Evolutionary conservation across 352 stramenopile species (phyloP).

Genomic region (Aphanomyces euteiches): DNA sequence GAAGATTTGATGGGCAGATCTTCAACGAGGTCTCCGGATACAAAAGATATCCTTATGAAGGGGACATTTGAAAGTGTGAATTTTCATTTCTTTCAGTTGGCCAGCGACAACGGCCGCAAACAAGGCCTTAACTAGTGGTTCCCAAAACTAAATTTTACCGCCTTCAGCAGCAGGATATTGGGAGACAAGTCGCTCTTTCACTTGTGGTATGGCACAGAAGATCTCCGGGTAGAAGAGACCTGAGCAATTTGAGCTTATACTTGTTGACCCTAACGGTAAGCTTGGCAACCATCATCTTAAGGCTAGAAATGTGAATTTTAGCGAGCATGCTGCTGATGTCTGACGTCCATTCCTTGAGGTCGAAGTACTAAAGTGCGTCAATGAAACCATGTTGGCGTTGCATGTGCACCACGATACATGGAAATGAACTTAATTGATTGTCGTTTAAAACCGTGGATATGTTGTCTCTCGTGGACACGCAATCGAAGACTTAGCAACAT

Average conservation of each 20-base stretch:
- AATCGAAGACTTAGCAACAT: constrained; percentile 1
- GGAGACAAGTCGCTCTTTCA: neutral
- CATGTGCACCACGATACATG: no score
- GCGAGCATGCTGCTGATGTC: neutral
- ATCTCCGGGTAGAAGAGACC: neutral
- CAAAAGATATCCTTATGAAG: neutral
- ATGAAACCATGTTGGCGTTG: no score
- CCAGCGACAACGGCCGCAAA: no score
- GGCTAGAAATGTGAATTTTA: neutral
- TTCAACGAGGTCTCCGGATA: neutral
- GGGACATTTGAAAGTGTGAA: neutral
- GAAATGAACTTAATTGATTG: neutral
- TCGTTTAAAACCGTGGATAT: neutral
- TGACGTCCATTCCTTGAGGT: no score
- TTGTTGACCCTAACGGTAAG: no score
- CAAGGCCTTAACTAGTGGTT: no score
- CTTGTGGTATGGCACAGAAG: neutral
- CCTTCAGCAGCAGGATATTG: no score
- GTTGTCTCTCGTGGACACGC: neutral
- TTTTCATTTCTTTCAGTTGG: no score
- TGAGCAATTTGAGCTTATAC: no score
- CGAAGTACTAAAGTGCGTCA: no score
- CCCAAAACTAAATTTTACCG: no score
- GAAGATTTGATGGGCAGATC: neutral
- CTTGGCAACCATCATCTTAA: no score